Evolutionary conservation across 768 basidiomycete species (phyloP).

Genomic region (Pleurotus tuoliensis): DNA sequence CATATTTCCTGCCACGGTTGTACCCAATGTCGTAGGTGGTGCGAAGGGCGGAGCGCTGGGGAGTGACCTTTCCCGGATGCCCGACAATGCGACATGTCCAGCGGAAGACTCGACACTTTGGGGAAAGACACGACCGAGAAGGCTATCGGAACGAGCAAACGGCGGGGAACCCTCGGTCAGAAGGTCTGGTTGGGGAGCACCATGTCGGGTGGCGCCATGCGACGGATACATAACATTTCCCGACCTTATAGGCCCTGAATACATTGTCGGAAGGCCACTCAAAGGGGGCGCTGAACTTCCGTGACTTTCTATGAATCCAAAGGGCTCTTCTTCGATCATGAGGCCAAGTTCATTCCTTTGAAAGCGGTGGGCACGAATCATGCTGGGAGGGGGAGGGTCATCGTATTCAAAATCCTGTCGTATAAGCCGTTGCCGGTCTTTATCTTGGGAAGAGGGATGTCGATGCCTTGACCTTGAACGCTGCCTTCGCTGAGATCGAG

Average conservation of each 20-base stretch:
- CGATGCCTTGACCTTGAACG: slow-evolving; percentile 9
- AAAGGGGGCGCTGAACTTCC: not conserved
- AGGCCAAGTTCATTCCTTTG: slow-evolving; percentile 8
- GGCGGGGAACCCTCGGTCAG: not conserved
- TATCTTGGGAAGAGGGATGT: slow-evolving; percentile 5
- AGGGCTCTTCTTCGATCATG: not conserved
- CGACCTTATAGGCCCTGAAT: not conserved
- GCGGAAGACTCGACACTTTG: slow-evolving; percentile 3
- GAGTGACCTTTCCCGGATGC: not conserved
- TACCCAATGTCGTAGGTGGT: not conserved
- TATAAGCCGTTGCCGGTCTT: slow-evolving; percentile 12
- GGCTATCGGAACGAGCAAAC: slow-evolving; percentile 19
- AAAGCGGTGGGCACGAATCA: slow-evolving; percentile 17
- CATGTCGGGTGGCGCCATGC: too few species aligned
- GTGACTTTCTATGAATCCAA: not conserved
- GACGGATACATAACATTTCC: too few species aligned
- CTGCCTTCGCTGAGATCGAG: slow-evolving; percentile 22
- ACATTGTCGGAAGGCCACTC: slow-evolving; percentile 11
- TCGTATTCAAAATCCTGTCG: slow-evolving; percentile 26
- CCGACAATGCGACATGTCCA: not conserved
- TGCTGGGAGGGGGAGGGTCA: slow-evolving; percentile 36
- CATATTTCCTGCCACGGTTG: not conserved
- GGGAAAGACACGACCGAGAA: slow-evolving; percentile 23
- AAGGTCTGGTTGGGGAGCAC: not conserved
- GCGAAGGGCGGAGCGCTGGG: not conserved